Evolutionary conservation across 345 rosid genomes (phyloP), one percentile per base, ranked within the genome.

Genomic region (Conringia planisiliqua): DNA sequence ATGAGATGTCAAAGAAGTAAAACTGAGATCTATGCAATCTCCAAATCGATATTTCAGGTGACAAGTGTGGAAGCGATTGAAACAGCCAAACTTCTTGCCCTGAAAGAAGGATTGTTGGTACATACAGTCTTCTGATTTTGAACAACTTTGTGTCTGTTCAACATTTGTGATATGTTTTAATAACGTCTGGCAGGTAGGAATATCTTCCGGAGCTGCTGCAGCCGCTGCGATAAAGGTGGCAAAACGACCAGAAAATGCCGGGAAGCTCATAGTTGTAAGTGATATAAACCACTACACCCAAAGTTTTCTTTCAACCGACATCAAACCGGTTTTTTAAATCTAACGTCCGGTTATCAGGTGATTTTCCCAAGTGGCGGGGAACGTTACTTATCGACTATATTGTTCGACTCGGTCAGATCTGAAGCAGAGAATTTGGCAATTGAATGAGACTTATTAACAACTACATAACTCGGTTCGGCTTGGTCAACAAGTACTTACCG

Each of bases 121-220:
- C 36, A 40, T 12, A 40, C 6, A 40, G 0, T 13, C 46, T 13
- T 17, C 13, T 69, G 11, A 52, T 27, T 4, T 42, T 32, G 17
- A 3, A 18, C 0, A 4, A 46, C 52, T 16, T 29, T 14, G 22
- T 26, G 55, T 64, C 44, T 86, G 89, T 83, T 14, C 24, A 42
- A 50, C 33, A 20, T 33, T 32, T 32, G 10, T 71, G 30, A 65
- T 44, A 51, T 52, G 24, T 35, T 10, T 11, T 32, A 1, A 62
- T 48, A 43, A 43, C 46, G 32, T 26, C 39, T 62, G 18, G 46
- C 78, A 88, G 88, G 90, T 83, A 4, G 93, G 93, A 33, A 86
- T 88, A 77, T 88, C 93, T 5, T 88, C 93, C 0, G 93, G 90
- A 75, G 93, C 89, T 14, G 90, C 92, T 51, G 86, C 90, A n/a